Evolutionary conservation across 768 basidiomycete genomes (phyloP), one percentile per base, ranked within the genome.

Genomic region (Tricholoma bakamatsutake): DNA sequence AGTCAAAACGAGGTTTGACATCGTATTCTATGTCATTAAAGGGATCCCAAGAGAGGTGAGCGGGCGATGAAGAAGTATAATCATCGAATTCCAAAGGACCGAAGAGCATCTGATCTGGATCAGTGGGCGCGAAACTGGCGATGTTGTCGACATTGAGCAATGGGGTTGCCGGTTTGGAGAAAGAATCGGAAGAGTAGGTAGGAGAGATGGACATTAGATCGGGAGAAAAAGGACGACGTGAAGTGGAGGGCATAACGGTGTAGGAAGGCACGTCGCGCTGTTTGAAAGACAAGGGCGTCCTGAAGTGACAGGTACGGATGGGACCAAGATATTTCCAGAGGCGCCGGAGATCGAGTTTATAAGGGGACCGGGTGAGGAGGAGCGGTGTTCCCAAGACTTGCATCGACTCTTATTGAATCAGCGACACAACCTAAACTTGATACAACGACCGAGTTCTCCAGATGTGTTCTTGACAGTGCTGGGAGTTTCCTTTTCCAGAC

Each of bases 71-170:
- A 57, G 67, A 57, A 54, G 56, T 45, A 57, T 55, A 59, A 53
- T 83, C 80, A 62, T 85, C 83, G 63, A 83, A 73, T 62, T 85
- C 82, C 66, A 82, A 70, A 60, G 76, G 76, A 43, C 79, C 80
- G 63, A 85, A 84, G 67, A 84, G 76, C 71, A 83, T 72, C 56
- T 79, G 76, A 65, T 82, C 80, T 21, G 66, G 60, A 62, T 82
- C 79, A n/a, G 68, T 59, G 45, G 66, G 31, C 50, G 69, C 61
- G 63, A 73, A 74, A 57, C 63, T 62, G 28, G 52, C 33, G 50
- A 62, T 53, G 56, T 74, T 70, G 63, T 76, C 71, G 64, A 73
- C 72, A 65, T 57, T 67, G 62, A 75, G 66, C 51, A 70, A 62
- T 52, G 69, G 62, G n/a, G 66, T 56, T 27, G 66, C 43, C 53